Base-by-base conservation (phyloP, 768 basidiomycete genomes). In the Dacryopinax primogenitus region DNA sequence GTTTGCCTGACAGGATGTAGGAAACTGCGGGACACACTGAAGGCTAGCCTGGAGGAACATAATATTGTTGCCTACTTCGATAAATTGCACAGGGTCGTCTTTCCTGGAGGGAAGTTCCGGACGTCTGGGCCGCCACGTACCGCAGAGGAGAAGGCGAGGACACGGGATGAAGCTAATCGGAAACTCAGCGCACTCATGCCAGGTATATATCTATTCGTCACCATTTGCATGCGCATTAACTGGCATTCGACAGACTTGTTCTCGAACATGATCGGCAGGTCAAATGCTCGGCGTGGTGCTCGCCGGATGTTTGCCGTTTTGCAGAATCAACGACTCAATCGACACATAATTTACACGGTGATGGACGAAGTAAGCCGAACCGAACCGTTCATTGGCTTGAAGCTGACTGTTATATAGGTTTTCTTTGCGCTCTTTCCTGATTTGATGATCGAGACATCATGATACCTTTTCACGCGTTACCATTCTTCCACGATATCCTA, bases 231-330 rank as follows among this genome's bases (percentile, higher is more conserved):
- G 21, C 0, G 7, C 23, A 34, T 23, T n/a, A 37, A 21, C 26
- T 23, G 4, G 21, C 51, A 4, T n/a, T 28, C 16, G 1, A 9
- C 69, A 96, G 95, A 98, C 72, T 76, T 97, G 63, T 93, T 91
- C 33, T 92, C 95, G 6, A 97, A 96, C 70, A 92, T 97, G 88
- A 97, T 97, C 69, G 96, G 96, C n/a, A 83, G 93, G 33, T 87
- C 90, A 1, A 98, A 99, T 72, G 93, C 95, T 18, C 84, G 93
- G 13, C 82, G 93, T 44, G 96, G 94, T 16, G 93, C 95, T 9
- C 82, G 92, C 39, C 82, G 92, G 62, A 89, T 96, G 67, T 97
- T 98, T 73, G 86, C 92, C 3, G 92, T 95, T 1, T 73, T 98
- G 44, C 96, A 99, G 75, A 96, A 97, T 72, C 83, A 86, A 58